Evolutionary conservation across 805 yeast species (phyloP), one percentile per base, ranked within the genome.

Genomic region (Hanseniaspora meyeri): DNA sequence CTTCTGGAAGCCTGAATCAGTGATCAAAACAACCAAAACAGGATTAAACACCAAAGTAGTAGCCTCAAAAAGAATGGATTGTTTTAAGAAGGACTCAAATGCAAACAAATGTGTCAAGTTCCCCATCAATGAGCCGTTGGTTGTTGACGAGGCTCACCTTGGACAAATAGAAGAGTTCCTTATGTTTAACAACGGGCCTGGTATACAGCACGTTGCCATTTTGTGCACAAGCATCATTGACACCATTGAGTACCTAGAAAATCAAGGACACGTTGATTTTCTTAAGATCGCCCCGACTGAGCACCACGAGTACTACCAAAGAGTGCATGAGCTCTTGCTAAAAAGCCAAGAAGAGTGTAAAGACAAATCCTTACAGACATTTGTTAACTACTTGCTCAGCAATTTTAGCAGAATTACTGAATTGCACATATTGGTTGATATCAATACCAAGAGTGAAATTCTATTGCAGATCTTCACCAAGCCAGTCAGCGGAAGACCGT

Each of bases 111-210:
- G 63, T 42, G 77, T 86, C 60, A 85, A 85, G 66, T 81, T 87
- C 80, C 95, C 95, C 16, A 77, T 87, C 51, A 87, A 87, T 67
- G 95, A 87, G 67, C 95, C 96, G 12, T 27, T 51, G 43, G n/a
- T 32, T 0, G 91, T 88, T 0, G 66, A 72, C 50, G 87, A 90
- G 1, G 66, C 71, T 43, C 76, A 77, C 65, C 79, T 74, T 64
- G 81, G 90, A 3, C 95, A 87, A 65, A 83, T 87, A 58, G 95
- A 87, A 67, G 96, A 87, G 67, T 87, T 83, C 65, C 68, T 83
- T 60, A 84, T 82, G 53, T 87, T 73, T 63, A 76, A 86, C 66
- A 78, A 78, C 49, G 95, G 95, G 0, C 85, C 95, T 0, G 95
- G 95, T 3, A 78, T 88, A 38, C 95, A 87, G 69, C 95, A 87